phyloP scores from a whole-genome alignment of 2,329 filamentous ascomycete species.

The Aspergillus brasiliensis region DNA sequence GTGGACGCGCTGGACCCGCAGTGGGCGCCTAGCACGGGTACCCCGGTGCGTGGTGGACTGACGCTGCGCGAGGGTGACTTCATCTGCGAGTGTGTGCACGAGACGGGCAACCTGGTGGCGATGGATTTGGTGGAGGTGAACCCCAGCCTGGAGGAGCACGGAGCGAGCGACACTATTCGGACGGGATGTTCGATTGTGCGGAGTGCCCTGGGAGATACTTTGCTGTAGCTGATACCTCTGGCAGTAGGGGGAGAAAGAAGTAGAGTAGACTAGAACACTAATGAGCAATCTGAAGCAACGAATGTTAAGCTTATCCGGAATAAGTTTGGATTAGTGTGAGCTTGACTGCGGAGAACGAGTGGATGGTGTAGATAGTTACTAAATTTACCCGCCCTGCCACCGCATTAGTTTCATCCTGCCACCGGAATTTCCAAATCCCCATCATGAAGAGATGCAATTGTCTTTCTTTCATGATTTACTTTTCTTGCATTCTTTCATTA shows the following conservation, averaged over 20 bases:
- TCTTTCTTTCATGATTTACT: background rate
- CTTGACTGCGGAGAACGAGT: no score
- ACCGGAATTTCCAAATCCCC: background rate
- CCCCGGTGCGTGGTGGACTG: constrained; percentile 87
- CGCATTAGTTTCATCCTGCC: constrained; percentile 1
- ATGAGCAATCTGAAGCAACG: no score
- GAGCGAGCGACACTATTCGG: constrained; percentile 81
- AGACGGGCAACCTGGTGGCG: constrained; percentile 75
- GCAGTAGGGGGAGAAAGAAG: no score
- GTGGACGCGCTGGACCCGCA: constrained; percentile 94
- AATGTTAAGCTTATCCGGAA: no score
- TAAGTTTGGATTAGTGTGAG: no score
- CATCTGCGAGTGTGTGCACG: constrained; percentile 85
- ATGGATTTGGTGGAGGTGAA: constrained; percentile 85
- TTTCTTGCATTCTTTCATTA: background rate
- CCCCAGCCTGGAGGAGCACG: constrained; percentile 68
- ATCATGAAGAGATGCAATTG: no score
- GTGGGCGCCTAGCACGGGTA: constrained; percentile 95
- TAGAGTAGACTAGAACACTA: no score
- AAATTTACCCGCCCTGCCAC: background rate
- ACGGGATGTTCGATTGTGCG: constrained; percentile 89
- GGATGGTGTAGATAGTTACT: background rate
- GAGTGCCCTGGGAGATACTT: constrained; percentile 87
- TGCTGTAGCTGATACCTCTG: constrained; percentile 59
- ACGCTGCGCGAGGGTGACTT: constrained; percentile 95